Base-by-base conservation (phyloP, 192 early-diverging fungal species). In the Podila verticillata region DNA sequence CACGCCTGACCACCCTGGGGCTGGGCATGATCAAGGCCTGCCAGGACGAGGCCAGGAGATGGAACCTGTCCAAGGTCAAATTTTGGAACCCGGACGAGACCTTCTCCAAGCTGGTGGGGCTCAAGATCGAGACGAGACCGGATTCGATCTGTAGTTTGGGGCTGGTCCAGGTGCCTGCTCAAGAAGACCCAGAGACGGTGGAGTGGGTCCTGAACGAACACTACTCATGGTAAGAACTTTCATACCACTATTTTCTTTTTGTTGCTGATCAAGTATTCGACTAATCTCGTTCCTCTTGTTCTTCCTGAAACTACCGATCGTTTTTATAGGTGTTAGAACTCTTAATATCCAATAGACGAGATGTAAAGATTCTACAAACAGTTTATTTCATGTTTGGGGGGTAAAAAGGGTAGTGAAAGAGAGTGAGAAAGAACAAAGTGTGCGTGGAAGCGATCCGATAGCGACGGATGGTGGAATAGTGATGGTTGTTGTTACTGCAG, bases 151-250 rank as follows among this genome's bases (percentile, higher is more conserved):
- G 63, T 0, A 70, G 68, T 47, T 24, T 78, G 26, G 74, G 74
- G 0, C 48, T 78, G 4, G 57, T 78, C 9, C 70, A 78, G 24
- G 51, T 54, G n/a, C 51, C 51, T 28, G 58, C 74, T 0, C 29
- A 51, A 1, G 13, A 36, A 8, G 57, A 65, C 7, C 10, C 59
- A 3, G 24, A 60, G 8, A 56, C 31, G 13, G 35, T 78, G 0
- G 68, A 70, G 22, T 78, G 74, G 74, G 32, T 78, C 24, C 19
- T 78, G 22, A 78, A 78, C 29, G 68, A 78, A 19, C 30, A 79
- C 10, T 79, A 79, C 39, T 71, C 74, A 31, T 78, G 74, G 74
- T 78, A 54, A 3, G 51, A 54, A n/a, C n/a, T 9, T 24, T 24
- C 51, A 54, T 7, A 3, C n/a, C 22, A 47, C 44, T 9, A 47